A percentile compares a stretch with the other conserved stretches of the same genome.
Conservation (phyloP, 768 basidiomycete species). For the Tubosaeta sp. region DNA sequence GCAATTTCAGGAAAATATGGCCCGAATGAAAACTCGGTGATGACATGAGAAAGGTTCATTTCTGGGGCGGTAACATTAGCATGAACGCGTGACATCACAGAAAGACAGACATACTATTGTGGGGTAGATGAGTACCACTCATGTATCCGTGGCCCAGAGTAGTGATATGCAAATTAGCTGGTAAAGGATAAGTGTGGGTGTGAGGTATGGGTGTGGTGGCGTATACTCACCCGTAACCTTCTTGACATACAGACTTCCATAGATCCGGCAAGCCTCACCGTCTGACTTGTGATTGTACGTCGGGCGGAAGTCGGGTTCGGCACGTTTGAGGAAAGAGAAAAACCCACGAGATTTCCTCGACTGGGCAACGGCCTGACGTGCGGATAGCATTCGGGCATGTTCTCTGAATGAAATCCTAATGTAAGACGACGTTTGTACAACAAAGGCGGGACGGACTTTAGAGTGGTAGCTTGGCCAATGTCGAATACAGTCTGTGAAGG, state of each 20-base stretch:
- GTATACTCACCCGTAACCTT: conserved; percentile 71
- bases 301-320: conserved; percentile 53
- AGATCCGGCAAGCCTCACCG: conserved; percentile 80
- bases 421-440: neutral
- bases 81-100: neutral
- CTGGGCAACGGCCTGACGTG: conserved; percentile 63
- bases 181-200: neutral
- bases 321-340: conserved; percentile 51
- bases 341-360: conserved; percentile 74
- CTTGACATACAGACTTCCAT: conserved; percentile 78
- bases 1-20: conserved; percentile 93
- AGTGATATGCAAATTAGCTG: conserved; percentile 91
- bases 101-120: conserved; percentile 55
- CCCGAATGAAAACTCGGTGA: conserved; percentile 96
- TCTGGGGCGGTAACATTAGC: conserved; percentile 39
- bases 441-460: conserved; percentile 44
- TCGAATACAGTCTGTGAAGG: conserved; percentile 66
- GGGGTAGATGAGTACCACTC: conserved; percentile 83
- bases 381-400: conserved; percentile 64
- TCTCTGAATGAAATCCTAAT: conserved; percentile 36
- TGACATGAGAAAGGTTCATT: conserved; percentile 96
- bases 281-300: conserved; percentile 68
- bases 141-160: conserved; percentile 93
- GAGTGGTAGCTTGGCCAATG: conserved; percentile 69
- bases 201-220: neutral